Evolutionary conservation across 345 rosid species (phyloP), one percentile per base, ranked within the genome.

Genomic region (Ceriops tagal): DNA sequence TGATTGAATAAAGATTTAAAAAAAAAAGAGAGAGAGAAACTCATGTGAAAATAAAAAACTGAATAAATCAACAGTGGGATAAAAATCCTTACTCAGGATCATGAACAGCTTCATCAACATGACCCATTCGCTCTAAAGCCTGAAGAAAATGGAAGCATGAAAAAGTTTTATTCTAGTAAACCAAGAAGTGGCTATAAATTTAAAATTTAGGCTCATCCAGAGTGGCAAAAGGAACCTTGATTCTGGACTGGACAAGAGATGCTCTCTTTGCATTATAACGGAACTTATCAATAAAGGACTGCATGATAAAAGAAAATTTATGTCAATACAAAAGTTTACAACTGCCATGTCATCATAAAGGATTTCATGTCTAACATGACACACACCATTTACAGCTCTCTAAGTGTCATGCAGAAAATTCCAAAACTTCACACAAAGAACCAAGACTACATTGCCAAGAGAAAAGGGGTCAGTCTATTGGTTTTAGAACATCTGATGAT

Each of bases 191-290:
- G 46, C 53, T 35, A 22, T n/a, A 56, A 43, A 52, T 65, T 8
- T 60, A 61, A 11, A n/a, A 52, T 37, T 34, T 73, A 67, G 63
- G 32, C 61, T 27, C 53, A 73, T 51, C 64, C 55, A 21, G 61
- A 24, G 66, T 43, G 16, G 58, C 15, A 52, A 71, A 66, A 76
- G 32, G 72, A 46, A 95, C 99, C 99, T 95, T 95, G 80, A 95
- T 92, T 85, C 98, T 86, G 68, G 99, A 95, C 87, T 95, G 99
- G 74, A 95, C 99, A 77, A 95, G 99, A 37, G 99, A 87, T 58
- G 99, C 99, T 83, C 99, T 92, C 80, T 95, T 95, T 61, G 99
- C 99, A 81, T 95, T 95, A 76, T 85, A 95, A 53, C 99, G 96
- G 82, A 95, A 95, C 83, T 95, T 95, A 81, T 95, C 99, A 70